Base-by-base conservation (phyloP, 257 asterid species). In the Cynanchum wilfordii region DNA sequence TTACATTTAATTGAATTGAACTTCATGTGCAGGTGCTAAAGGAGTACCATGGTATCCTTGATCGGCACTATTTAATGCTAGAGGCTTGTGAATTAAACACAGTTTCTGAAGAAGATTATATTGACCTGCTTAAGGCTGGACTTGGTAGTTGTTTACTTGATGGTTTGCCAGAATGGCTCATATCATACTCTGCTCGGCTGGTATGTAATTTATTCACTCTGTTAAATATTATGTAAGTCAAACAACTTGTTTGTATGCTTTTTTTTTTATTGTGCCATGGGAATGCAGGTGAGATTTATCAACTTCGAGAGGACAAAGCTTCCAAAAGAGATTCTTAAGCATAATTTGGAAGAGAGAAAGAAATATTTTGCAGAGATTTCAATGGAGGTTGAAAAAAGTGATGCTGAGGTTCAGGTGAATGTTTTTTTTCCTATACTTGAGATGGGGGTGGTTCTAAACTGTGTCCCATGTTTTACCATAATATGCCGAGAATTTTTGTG, bases 81-180 rank as follows among this genome's bases (percentile, higher is more conserved):
- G 99, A 95, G 86, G 97, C 99, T 52, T 92, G 98, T 69, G 99
- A 95, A 84, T 73, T 89, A 50, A 95, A 89, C 84, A 83, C 92
- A n/a, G 96, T 89, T 73, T 86, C 96, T 54, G 99, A 95, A 79
- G 99, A 95, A 79, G 99, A 95, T 81, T 90, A 89, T 73, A 90
- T 92, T 76, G 99, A 90, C 29, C 86, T 95, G 76, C 85, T 96
- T 55, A 89, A 85, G 86, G 99, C 99, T 71, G 99, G 99, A 71
- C 89, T 95, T 67, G 99, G 99, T 66, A 95, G 97, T 79, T 95
- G 99, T 84, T 87, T 95, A 83, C 98, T 95, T 73, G 98, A 96
- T 78, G 99, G 98, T 59, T 74, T 95, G 76, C 99, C 99, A 49
- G 94, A 92, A 79, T 95, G 99, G 99, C 84, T 95, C 77, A 87